Evolutionary conservation across 2,329 filamentous ascomycete genomes (phyloP), one percentile per base, ranked within the genome.

Genomic region (Verticillium nubilum): DNA sequence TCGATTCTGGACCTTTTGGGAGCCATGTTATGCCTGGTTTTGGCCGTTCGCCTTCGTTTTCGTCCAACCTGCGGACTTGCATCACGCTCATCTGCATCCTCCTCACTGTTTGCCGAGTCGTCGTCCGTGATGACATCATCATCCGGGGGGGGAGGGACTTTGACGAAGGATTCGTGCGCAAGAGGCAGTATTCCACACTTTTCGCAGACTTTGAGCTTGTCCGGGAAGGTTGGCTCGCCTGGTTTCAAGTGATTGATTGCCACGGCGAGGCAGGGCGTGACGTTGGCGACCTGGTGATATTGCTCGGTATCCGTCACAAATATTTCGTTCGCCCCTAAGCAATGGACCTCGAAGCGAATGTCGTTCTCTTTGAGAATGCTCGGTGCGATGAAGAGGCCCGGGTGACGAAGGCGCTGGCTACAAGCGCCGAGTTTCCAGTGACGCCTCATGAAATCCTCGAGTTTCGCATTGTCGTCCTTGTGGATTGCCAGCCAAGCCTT

Each of bases 181-280:
- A 58, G 50, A 37, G 50, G 57, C 19, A 54, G 53, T 19, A 58
- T 52, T n/a, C 57, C 50, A 35, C 57, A 58, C n/a, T 58, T 19
- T 52, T 19, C 23, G 19, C 57, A 58, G 7, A 58, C 57, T 12
- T 52, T 26, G 27, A 58, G 57, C 6, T 27, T 5, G 10, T 31
- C 19, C 12, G 50, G 57, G 19, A 58, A 37, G 19, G 37, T 35
- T 37, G 57, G 47, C 19, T 58, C 52, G 13, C 47, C 57, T 17
- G 29, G 47, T 13, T 53, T 50, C 17, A 54, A 27, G 50, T 53
- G 52, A 37, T 58, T 58, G 29, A 58, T 58, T 28, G 57, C 47
- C 4, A 42, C n/a, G 50, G 57, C 57, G 10, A 58, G 35, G 33
- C 57, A 58, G 50, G 29, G 25, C 10, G 47, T 27, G 29, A n/a